These are phyloP conservation scores for Taphrina wiesneri DNA, from an alignment of 1,139 yeast genomes.

Conservation along the genomic window DNA sequence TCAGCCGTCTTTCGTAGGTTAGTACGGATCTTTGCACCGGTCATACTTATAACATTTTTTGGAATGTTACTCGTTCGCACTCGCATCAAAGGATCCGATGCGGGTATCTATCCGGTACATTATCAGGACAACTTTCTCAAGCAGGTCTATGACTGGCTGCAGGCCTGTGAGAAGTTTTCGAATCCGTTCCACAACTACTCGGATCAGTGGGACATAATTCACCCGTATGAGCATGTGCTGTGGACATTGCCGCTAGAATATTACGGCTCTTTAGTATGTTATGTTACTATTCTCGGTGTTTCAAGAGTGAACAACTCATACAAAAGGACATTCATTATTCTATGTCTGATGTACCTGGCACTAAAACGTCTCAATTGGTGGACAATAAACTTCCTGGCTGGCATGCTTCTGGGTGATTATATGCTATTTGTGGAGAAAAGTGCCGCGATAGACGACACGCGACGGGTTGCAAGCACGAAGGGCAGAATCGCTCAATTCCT, in stretches of 20 bases:
- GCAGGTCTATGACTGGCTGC: constrained; percentile 14
- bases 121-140: neutral
- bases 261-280: constrained; percentile 25
- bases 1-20: constrained; percentile 24
- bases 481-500: neutral
- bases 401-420: constrained; percentile 17
- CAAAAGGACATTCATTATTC: constrained; percentile 3
- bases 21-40: constrained; percentile 11
- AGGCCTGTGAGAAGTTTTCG: constrained; percentile 3
- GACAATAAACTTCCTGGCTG: constrained; percentile 24
- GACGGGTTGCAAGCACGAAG: neutral
- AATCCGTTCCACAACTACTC: constrained; percentile 23
- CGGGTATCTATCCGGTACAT: neutral
- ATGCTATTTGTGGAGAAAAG: neutral
- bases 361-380: constrained; percentile 15
- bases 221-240: constrained; percentile 25
- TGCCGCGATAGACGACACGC: neutral
- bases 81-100: neutral
- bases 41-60: neutral
- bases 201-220: constrained; percentile 10
- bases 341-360: constrained; percentile 8
- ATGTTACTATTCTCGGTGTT: neutral
- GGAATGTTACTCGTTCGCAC: constrained; percentile 11
- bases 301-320: constrained; percentile 9
- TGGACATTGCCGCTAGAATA: constrained; percentile 28